These are phyloP conservation scores for Termitomyces sp. DNA, from an alignment of 768 basidiomycete genomes.

Conservation along the genomic window DNA sequence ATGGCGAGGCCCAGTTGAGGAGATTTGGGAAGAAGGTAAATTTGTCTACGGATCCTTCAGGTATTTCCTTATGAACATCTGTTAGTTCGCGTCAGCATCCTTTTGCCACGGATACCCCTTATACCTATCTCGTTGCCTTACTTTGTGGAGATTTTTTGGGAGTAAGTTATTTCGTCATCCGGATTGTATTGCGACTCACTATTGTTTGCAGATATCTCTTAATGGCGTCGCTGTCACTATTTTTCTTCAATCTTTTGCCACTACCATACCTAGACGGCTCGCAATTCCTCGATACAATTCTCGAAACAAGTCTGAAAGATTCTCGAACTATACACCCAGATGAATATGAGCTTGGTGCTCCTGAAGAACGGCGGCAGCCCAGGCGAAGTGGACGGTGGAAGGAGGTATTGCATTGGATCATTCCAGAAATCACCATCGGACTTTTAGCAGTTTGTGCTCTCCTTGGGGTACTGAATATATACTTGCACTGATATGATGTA, in stretches of 20 bases:
- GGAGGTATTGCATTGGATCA: constrained; percentile 9
- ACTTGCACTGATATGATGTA: background rate
- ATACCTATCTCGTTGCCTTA: constrained; percentile 38
- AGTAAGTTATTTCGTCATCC: constrained; percentile 37
- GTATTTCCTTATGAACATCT: background rate
- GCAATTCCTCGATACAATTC: constrained; percentile 38
- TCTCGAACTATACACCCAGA: constrained; percentile 1
- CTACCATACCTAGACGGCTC: constrained; percentile 67
- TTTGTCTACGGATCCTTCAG: background rate
- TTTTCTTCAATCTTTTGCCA: constrained; percentile 78
- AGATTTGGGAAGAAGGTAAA: constrained; percentile 64
- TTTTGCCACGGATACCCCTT: constrained; percentile 36
- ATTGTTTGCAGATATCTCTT: constrained; percentile 44
- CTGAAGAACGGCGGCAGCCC: constrained; percentile 8
- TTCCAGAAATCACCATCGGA: constrained; percentile 17
- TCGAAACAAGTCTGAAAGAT: constrained; percentile 10
- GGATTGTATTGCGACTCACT: background rate
- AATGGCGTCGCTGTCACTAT: constrained; percentile 71
- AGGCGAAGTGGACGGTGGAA: constrained; percentile 16
- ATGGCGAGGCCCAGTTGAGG: constrained; percentile 66
- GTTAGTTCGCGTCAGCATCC: constrained; percentile 47
- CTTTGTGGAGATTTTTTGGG: constrained; percentile 36
- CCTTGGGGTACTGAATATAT: constrained; percentile 15
- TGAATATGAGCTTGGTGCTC: constrained; percentile 27
- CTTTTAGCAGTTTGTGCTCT: constrained; percentile 15